Evolutionary conservation across 129 eudicot genomes (phyloP).

Genomic region (Flaveria sonorensis): DNA sequence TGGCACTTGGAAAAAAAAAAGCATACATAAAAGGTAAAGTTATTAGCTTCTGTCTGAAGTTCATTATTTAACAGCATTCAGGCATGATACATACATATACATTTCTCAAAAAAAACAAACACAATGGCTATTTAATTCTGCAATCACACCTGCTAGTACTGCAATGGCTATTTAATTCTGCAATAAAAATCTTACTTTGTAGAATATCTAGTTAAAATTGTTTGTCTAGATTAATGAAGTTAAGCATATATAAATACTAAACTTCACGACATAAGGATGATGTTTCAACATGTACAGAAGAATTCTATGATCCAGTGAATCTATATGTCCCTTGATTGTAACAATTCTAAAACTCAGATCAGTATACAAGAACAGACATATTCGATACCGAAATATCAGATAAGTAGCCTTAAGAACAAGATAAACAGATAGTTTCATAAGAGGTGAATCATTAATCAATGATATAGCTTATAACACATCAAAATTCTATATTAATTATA

Average conservation of each 20-base stretch:
- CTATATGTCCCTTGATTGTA: neutral
- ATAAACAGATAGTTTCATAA: neutral
- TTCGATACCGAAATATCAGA: neutral
- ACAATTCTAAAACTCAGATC: neutral
- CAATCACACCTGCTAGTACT: no score
- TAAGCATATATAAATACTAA: conserved; percentile 7
- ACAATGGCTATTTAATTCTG: no score
- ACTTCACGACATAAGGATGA: neutral
- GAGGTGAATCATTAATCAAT: neutral
- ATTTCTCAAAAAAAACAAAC: no score
- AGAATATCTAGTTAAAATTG: neutral
- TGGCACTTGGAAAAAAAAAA: conserved; percentile 9
- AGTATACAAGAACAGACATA: neutral
- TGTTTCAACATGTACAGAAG: no score
- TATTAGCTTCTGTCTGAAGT: neutral
- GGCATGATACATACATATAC: neutral
- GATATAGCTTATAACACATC: neutral
- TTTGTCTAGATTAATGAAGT: conserved; percentile 3
- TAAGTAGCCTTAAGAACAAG: neutral
- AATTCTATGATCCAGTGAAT: no score
- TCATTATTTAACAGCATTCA: neutral
- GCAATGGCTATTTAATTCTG: no score
- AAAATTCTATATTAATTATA: conserved; percentile 11
- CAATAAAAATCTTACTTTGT: neutral
- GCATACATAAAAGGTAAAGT: conserved; percentile 12